Base-by-base conservation (phyloP, 306 rosid genomes). In the Prunus padus region DNA sequence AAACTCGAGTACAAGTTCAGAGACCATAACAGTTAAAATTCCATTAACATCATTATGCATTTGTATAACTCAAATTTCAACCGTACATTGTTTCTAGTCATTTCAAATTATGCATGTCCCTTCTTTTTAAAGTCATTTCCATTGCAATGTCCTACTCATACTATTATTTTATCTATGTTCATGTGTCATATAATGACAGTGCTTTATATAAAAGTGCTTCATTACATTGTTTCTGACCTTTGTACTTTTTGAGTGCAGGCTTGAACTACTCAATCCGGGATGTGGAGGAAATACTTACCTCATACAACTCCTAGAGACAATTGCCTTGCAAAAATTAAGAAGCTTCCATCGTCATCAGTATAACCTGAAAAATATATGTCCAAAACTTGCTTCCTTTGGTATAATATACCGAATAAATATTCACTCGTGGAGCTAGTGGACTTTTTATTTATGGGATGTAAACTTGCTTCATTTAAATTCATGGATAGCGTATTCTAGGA, bases 301-400 rank as follows among this genome's bases (percentile, higher is more conserved):
- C 83, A 72, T 62, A 11, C 88, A 6, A 82, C 75, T 37, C 88
- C 90, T 2, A 74, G 25, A 66, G 90, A 87, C 79, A 82, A 82
- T 8, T 87, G 88, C 47, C 71, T 87, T 9, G 87, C 90, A 25
- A 80, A 28, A 60, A 72, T 86, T 70, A 75, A 65, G 13, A 57
- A 57, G 64, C 31, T 57, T 25, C 33, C 64, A 23, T 57, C 19
- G 12, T 7, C 33, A 10, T 23, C 28, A 1, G 2, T n/a, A n/a
- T 55, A 55, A 55, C 4, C 61, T 9, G 28, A 55, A 55, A n/a
- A 7, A 37, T 37, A 37, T 37, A 37, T 1, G 42, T 8, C 61
- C 28, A 55, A 55, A 10, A 23, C 3, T 57, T 22, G 15, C 31
- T 25, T 57, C 64, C 64, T 11, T 23, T 23, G 25, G 33, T 57